phyloP scores from a whole-genome alignment of 2,329 filamentous ascomycete species.

The Fusarium torulosum region DNA sequence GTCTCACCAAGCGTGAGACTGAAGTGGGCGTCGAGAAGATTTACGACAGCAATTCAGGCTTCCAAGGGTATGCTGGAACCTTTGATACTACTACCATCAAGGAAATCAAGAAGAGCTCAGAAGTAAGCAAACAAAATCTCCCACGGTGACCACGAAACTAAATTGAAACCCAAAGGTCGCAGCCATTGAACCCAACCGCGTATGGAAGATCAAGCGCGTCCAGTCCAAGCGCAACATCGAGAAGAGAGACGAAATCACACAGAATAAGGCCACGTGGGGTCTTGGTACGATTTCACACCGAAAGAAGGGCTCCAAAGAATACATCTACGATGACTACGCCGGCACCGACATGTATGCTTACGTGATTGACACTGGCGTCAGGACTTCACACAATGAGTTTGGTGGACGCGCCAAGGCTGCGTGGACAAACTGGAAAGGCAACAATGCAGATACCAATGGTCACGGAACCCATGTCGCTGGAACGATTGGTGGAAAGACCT shows the following conservation, averaged over 20 bases:
- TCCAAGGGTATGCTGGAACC: slow-evolving; percentile 58
- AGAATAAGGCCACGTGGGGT: slow-evolving; percentile 27
- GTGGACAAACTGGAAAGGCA: slow-evolving; percentile 20
- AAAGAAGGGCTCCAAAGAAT: slow-evolving; percentile 16
- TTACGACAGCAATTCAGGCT: slow-evolving; percentile 46
- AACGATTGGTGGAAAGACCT: slow-evolving; percentile 39
- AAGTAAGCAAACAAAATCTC: slow-evolving; percentile 49
- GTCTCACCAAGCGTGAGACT: slow-evolving; percentile 60
- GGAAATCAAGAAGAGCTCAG: slow-evolving; percentile 55
- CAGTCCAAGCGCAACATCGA: not conserved
- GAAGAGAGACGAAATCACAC: slow-evolving; percentile 15
- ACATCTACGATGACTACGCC: slow-evolving; percentile 30
- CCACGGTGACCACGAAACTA: rapidly evolving
- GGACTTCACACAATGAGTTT: slow-evolving; percentile 27
- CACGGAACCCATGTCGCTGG: slow-evolving; percentile 42
- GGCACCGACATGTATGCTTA: slow-evolving; percentile 32
- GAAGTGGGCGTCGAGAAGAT: slow-evolving; percentile 47
- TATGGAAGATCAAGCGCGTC: slow-evolving; percentile 24
- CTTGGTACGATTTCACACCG: slow-evolving; percentile 33
- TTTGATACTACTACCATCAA: slow-evolving; percentile 57
- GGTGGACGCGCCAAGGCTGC: slow-evolving; percentile 19
- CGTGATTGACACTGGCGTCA: slow-evolving; percentile 30
- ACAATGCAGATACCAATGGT: slow-evolving; percentile 13
- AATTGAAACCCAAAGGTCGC: slow-evolving; percentile 33
- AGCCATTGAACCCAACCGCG: slow-evolving; percentile 28